A percentile compares a stretch with the other conserved stretches of the same genome.
Conservation (phyloP, 352 stramenopile species). For the Phytophthora pisi region DNA sequence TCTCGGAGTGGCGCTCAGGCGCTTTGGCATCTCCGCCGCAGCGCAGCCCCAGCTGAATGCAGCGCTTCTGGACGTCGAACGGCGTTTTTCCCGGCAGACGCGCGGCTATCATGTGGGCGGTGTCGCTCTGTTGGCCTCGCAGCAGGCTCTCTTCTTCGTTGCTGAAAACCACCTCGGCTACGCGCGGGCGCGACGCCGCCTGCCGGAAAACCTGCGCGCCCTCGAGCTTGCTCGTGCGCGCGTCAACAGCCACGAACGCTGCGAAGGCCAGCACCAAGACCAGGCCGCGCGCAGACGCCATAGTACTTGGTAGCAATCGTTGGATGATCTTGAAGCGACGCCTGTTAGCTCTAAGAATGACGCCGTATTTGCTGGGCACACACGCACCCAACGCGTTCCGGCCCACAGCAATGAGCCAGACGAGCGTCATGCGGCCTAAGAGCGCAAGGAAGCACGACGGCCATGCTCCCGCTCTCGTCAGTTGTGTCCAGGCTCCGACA, state of each 20-base stretch:
- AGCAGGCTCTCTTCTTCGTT: slow-evolving; percentile 62
- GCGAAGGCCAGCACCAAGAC: slow-evolving; percentile 5
- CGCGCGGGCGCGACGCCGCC: slow-evolving; percentile 23
- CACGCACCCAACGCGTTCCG: neutral
- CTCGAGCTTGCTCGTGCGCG: too few species aligned
- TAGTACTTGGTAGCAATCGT: neutral
- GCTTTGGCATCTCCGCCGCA: slow-evolving; percentile 41
- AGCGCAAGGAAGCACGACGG: neutral
- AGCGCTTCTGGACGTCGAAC: slow-evolving; percentile 54
- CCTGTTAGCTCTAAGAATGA: neutral
- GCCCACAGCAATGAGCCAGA: neutral
- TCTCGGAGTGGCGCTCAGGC: slow-evolving; percentile 49
- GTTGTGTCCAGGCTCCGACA: neutral
- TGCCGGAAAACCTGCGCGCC: slow-evolving; percentile 24
- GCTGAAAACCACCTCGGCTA: slow-evolving; percentile 46
- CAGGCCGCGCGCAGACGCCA: neutral
- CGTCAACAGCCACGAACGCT: slow-evolving; percentile 5
- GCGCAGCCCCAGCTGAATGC: slow-evolving; percentile 58
- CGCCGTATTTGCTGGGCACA: neutral
- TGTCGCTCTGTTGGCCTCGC: slow-evolving; percentile 46
- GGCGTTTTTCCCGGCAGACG: slow-evolving; percentile 41
- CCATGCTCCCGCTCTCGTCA: neutral
- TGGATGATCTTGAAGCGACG: slow-evolving; percentile 8
- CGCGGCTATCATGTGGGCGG: slow-evolving; percentile 38
- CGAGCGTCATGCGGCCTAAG: neutral